Evolutionary conservation across 116 monocot genomes (phyloP), one percentile per base, ranked within the genome.

Genomic region (Phalaenopsis hybrid): DNA sequence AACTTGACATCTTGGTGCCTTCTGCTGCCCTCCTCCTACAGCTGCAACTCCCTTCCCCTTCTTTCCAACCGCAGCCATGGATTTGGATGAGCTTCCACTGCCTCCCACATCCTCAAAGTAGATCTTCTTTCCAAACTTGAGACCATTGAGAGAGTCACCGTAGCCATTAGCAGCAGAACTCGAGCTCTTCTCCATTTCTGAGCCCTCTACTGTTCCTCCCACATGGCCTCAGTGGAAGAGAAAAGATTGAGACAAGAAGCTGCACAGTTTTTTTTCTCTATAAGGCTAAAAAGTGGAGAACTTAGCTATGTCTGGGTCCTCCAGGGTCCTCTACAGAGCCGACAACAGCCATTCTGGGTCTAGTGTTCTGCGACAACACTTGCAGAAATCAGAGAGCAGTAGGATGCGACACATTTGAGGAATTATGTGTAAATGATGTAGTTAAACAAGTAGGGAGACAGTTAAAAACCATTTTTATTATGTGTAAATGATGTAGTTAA

Each of bases 51-150:
- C 87, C 81, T 86, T 89, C 83, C 84, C 88, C 44, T 79, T 84
- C 81, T 76, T 85, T 58, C 48, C 34, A 15, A 80, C 20, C 25
- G 77, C n/a, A 0, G 79, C 74, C 33, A 52, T 73, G 77, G 57
- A 69, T 44, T 57, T 52, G 43, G 81, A 75, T 11, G 78, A 72
- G 75, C 87, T 81, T 5, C 83, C 85, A 63, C 79, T 75, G 44
- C 82, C 59, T 31, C 88, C 85, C 33, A 78, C 81, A 76, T 86
- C 87, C 78, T 87, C 90, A 46, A 90, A 92, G 86, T 89, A 94
- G 83, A 92, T 81, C 83, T 89, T 92, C 70, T 92, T 83, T 81
- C 90, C 92, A 81, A 94, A 90, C 81, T 86, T 87, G 81, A 95
- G 85, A 61, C 88, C 90, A 46, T 90, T 76, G 82, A 87, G 75